Evolutionary conservation across 75 land plant genomes (phyloP), one percentile per base, ranked within the genome.

Genomic region (Pseudotsuga menziesii): DNA sequence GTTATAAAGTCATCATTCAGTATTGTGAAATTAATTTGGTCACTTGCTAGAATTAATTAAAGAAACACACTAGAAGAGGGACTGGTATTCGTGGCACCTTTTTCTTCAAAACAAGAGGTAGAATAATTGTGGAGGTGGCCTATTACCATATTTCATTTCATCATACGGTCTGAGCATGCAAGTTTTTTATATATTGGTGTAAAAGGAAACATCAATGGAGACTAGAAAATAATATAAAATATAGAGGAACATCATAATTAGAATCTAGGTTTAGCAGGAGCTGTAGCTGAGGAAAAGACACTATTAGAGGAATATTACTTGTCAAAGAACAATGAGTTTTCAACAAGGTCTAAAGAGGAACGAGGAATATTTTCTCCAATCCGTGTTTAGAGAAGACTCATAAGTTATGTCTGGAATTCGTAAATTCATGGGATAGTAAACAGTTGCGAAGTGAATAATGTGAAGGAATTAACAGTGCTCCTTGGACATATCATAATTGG

Each of bases 261-360:
- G 25, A 69, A 69, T n/a, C 20, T 39, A 39, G 72, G 48, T 39
- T 39, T 4, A 12, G 41, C 36, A 44, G 23, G 4, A 19, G 72
- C 23, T 41, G 23, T 69, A 69, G 72, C 36, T 32, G 72, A 69
- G 48, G 52, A 86, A 29, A 84, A 92, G 75, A 85, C 87, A 76
- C 84, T 96, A 17, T 82, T 93, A 19, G 82, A 83, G 54, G 93
- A 89, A 22, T 95, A 97, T 86, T 97, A 97, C 72, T 97, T 81
- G 78, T 85, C 85, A 32, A 97, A 97, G 83, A 94, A 95, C 83
- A 94, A 85, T 44, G 99, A 97, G 84, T 94, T 97, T 79, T 85
- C 99, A 57, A 89, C 87, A 48, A 94, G 99, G 99, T 81, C 94
- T 78, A 94, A 89, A 72, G 93, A 94, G 78, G 89, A 87, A 76